Base-by-base conservation (phyloP, 805 yeast species). In the Vanderwaltozyma polyspora region DNA sequence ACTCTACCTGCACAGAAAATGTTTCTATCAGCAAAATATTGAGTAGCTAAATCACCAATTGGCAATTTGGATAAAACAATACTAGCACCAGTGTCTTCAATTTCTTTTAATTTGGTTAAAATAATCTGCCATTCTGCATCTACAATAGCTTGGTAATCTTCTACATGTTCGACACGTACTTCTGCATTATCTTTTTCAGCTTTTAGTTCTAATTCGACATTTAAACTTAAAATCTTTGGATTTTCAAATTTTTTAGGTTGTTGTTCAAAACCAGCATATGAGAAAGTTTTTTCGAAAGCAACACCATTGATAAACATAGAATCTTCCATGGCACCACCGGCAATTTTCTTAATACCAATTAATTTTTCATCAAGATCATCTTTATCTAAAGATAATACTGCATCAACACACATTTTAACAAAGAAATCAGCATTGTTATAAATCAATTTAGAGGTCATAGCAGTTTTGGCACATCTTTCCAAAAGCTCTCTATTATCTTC, bases 81-180 rank as follows among this genome's bases (percentile, higher is more conserved):
- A 53, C 84, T 78, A 23, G 95, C 95, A 18, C 97, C 97, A 3
- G 94, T 70, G 18, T 68, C 70, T 48, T 75, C 79, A 44, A 91
- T 80, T 34, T 84, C 79, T 51, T 83, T 80, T 46, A 91, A 71
- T 63, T 91, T 91, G 54, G 79, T 72, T 50, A 82, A 69, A 45
- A 91, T 91, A 45, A 91, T 81, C 57, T 83, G 75, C 97, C 98
- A 91, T 62, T 91, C 98, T n/a, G 98, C 98, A 61, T 91, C 97
- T 14, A 91, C 98, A 38, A 91, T 80, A 23, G 79, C 85, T 66
- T 91, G 98, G 62, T 91, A 91, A 50, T 89, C 96, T 38, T 74
- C 72, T 36, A 91, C 96, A 57, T 86, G 80, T 51, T 84, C 93
- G 33, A 91, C 91, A 47, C 98, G 75, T 23, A 91, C 97, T 67